Evolutionary conservation across 768 basidiomycete species (phyloP).

Genomic region (Tulasnella sp.): DNA sequence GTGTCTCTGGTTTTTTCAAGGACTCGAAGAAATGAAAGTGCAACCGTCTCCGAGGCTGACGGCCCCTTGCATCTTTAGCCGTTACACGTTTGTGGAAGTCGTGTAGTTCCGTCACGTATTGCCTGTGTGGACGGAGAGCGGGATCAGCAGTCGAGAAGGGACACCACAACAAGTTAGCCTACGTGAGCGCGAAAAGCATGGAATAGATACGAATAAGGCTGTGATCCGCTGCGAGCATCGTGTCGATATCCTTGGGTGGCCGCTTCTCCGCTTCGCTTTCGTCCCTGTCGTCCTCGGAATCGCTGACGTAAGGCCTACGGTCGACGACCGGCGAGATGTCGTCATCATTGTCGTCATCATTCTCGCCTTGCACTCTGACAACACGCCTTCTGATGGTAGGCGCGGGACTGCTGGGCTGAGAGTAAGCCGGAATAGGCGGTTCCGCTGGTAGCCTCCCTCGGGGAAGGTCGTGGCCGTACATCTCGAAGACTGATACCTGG

Average conservation of each 20-base stretch:
- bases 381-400: slow-evolving; percentile 3
- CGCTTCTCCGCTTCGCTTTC: slow-evolving; percentile 19
- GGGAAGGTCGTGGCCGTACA: slow-evolving; percentile 21
- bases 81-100: slow-evolving; percentile 25
- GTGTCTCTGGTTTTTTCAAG: background rate
- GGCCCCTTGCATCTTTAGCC: background rate
- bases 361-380: slow-evolving; percentile 6
- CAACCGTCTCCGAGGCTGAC: slow-evolving; percentile 20
- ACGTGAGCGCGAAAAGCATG: slow-evolving; percentile 27
- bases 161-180: slow-evolving; percentile 5
- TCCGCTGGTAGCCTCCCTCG: slow-evolving; percentile 15
- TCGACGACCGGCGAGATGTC: background rate
- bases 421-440: background rate
- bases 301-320: background rate
- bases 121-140: slow-evolving; percentile 18
- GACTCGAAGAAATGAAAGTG: slow-evolving; percentile 30
- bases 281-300: slow-evolving; percentile 8
- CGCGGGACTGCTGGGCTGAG: background rate
- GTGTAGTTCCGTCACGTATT: slow-evolving; percentile 26
- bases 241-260: slow-evolving; percentile 1
- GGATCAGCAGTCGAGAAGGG: slow-evolving; percentile 19
- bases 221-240: slow-evolving; percentile 18
- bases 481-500: slow-evolving; percentile 23
- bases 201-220: slow-evolving; percentile 27
- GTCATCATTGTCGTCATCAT: slow-evolving; percentile 16